Percentiles rank a stretch among this genome's conserved stretches.
These are phyloP conservation scores for Exophiala spinifera DNA, from an alignment of 2,329 filamentous ascomycete species.

Conservation along the genomic window DNA sequence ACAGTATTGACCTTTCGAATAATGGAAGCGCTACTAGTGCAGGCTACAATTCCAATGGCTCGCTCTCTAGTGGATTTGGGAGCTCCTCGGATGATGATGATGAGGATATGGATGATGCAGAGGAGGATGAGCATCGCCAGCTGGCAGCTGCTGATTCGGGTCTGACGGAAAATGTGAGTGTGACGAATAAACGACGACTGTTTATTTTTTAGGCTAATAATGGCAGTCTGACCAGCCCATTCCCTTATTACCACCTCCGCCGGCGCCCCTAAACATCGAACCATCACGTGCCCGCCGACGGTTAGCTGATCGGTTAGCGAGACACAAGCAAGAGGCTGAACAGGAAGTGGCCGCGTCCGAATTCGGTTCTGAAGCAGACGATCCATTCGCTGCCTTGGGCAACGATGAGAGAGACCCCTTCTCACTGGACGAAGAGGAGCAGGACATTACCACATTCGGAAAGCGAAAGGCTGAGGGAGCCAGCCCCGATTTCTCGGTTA, in stretches of 20 bases:
- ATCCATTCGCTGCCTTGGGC: conserved; percentile 35
- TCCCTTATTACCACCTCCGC: conserved; percentile 53
- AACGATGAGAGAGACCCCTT: conserved; percentile 36
- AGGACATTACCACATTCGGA: conserved; percentile 30
- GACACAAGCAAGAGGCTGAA: conserved; percentile 57
- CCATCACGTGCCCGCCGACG: conserved; percentile 84
- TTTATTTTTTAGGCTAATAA: conserved; percentile 50
- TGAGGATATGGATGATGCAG: conserved; percentile 75
- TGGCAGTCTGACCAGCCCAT: conserved; percentile 41
- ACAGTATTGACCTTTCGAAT: conserved; percentile 64
- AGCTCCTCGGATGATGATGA: conserved; percentile 96
- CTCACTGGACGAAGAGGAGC: conserved; percentile 30
- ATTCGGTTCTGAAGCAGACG: conserved; percentile 30
- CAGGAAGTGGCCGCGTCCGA: conserved; percentile 29
- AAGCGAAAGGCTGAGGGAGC: conserved; percentile 20
- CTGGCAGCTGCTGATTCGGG: conserved; percentile 24
- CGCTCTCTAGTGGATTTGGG: conserved; percentile 83
- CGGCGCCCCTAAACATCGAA: conserved; percentile 76
- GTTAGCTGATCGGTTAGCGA: conserved; percentile 80
- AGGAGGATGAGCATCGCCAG: conserved; percentile 24
- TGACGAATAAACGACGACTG: conserved; percentile 35
- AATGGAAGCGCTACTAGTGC: conserved; percentile 66
- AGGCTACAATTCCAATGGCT: conserved; percentile 68
- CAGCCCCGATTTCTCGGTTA: conserved; percentile 35
- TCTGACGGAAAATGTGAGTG: conserved; percentile 63